These are phyloP conservation scores for Alternaria ventricosa DNA, from an alignment of 2,329 filamentous ascomycete genomes.

Conservation along the genomic window DNA sequence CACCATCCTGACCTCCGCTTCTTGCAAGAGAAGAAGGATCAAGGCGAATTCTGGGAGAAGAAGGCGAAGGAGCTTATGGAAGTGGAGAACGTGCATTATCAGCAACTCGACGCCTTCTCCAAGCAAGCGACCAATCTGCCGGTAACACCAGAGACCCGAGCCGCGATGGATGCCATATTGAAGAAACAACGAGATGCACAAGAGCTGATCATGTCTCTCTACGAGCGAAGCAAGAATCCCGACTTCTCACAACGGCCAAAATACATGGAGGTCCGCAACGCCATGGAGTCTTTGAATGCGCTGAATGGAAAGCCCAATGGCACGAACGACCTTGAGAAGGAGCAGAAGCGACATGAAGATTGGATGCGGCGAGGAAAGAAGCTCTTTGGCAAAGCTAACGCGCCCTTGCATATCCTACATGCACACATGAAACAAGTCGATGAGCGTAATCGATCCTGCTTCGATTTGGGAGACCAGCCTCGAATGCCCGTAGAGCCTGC, in stretches of 20 bases:
- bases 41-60: constrained; percentile 86
- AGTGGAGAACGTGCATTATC: constrained; percentile 91
- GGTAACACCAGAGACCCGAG: constrained; percentile 80
- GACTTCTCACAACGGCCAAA: constrained; percentile 82
- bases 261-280: constrained; percentile 87
- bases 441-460: constrained; percentile 87
- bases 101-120: constrained; percentile 90
- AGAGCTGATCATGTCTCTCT: constrained; percentile 82
- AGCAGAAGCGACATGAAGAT: constrained; percentile 93
- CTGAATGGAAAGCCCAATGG: constrained; percentile 92
- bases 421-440: constrained; percentile 93
- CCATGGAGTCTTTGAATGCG: constrained; percentile 85
- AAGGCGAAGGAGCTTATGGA: constrained; percentile 92
- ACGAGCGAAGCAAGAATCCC: constrained; percentile 74
- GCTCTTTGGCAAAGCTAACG: constrained; percentile 96
- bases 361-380: constrained; percentile 99
- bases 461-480: constrained; percentile 88
- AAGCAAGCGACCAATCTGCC: constrained; percentile 81
- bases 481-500: constrained; percentile 89
- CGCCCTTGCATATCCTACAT: constrained; percentile 92
- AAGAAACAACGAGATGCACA: constrained; percentile 96
- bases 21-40: constrained; percentile 76
- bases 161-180: constrained; percentile 85
- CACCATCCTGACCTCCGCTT: constrained; percentile 81
- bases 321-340: constrained; percentile 90